Base-by-base conservation (phyloP, 1,284 basidiomycete species). In the Boletus smithii region DNA sequence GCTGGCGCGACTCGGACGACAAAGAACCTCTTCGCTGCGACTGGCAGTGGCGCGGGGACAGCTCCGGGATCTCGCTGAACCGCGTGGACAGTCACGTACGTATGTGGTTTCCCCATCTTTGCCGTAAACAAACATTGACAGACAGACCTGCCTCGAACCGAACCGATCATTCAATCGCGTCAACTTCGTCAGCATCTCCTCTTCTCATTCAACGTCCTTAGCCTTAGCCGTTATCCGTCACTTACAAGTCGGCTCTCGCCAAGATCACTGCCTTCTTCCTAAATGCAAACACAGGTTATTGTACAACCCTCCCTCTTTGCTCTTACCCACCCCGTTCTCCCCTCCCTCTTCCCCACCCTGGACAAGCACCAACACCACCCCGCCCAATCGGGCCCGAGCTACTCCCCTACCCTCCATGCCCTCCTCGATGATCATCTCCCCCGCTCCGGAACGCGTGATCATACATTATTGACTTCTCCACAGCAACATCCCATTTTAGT, bases 81-180 rank as follows among this genome's bases (percentile, higher is more conserved):
- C 41, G 55, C 48, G 42, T 44, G 49, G 46, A 48, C 41, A 42
- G 51, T 61, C 58, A 55, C 38, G 60, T 66, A 65, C 53, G 53
- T 61, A 60, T 44, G 31, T 45, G 34, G 34, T 42, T 48, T 50
- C 46, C 50, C 60, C 54, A 49, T 40, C 48, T 38, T 43, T 43
- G 39, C 50, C 50, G 62, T 52, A 63, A 67, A 63, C 61, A 54
- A 62, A 54, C 63, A 48, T 54, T 53, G 57, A 51, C 65, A 50
- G 49, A 40, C 48, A 31, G 30, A 31, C 30, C 42, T 42, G 37
- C 54, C 49, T 56, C 52, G 46, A 57, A 37, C 51, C 38, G 52
- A 63, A 55, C 57, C 58, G 61, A 66, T 61, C 50, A 61, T 29
- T 36, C 51, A 46, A 52, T 60, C 57, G 54, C 59, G 62, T 66